Evolutionary conservation across 495 filamentous ascomycete species (phyloP).

Genomic region (Penicillium argentinense): DNA sequence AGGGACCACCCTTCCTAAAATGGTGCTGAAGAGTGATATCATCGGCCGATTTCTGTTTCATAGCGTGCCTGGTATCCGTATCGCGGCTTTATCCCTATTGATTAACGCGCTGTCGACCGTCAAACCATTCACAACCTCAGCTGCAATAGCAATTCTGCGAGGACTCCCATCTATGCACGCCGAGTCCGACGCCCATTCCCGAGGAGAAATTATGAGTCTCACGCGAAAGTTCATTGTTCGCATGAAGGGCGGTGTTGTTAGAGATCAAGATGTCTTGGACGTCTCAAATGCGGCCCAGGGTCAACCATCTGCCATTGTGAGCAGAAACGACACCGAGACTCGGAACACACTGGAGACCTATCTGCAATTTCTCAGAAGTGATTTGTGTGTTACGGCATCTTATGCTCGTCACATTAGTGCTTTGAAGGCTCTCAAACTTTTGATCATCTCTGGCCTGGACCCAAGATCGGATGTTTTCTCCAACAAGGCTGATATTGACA

Average conservation of each 20-base stretch:
- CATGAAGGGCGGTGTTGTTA: conserved; percentile 45
- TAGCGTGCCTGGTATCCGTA: conserved; percentile 61
- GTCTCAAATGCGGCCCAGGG: conserved; percentile 4
- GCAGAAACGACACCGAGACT: conserved; percentile 43
- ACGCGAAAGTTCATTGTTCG: conserved; percentile 68
- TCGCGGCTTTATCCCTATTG: conserved; percentile 73
- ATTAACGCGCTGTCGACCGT: conserved; percentile 67
- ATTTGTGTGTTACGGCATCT: conserved; percentile 72
- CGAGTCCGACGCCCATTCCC: conserved; percentile 79
- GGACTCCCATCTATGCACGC: conserved; percentile 69
- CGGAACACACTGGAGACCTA: conserved; percentile 68
- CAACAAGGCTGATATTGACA: conserved; percentile 24
- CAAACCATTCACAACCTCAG: conserved; percentile 60
- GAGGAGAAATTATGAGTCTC: conserved; percentile 70
- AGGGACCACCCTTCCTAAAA: conserved; percentile 8
- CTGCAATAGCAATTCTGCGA: conserved; percentile 57
- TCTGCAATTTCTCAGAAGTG: conserved; percentile 63
- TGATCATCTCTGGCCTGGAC: conserved; percentile 59
- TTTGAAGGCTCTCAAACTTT: conserved; percentile 60
- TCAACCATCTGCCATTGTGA: conserved; percentile 13
- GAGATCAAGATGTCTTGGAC: conserved; percentile 14
- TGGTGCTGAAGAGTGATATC: conserved; percentile 41
- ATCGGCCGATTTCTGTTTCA: conserved; percentile 59
- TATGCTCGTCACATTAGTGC: conserved; percentile 87
- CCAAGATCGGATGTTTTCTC: conserved; percentile 29